Base-by-base conservation (phyloP, 2,329 filamentous ascomycete genomes). In the Botryotinia narcissicola region DNA sequence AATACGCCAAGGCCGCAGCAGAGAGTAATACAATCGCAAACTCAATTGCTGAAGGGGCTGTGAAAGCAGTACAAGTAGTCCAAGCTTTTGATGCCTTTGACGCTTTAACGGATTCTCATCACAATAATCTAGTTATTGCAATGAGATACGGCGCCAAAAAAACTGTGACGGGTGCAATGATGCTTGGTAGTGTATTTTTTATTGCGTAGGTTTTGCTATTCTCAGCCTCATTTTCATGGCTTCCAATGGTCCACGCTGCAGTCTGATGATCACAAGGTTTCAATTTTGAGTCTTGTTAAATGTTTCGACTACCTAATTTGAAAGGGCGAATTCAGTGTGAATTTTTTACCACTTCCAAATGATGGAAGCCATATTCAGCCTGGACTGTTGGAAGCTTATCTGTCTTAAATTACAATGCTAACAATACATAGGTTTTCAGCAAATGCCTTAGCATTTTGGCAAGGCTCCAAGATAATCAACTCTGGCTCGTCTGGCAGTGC, bases 81-180 rank as follows among this genome's bases (percentile, higher is more conserved):
- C 48, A 54, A 54, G 48, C 48, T 54, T 54, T 54, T 14, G 48
- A 54, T 54, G 48, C 48, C 4, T 54, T 54, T 54, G 48, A 54
- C n/a, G 48, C 48, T n/a, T 79, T 89, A 25, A 86, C 87, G 75
- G 79, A 81, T 20, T 85, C 85, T 69, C 88, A 88, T 73, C 80
- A 83, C 18, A 82, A 78, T 4, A 83, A 84, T 61, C 80, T 88
- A 5, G 82, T 81, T 46, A 78, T 80, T 14, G 83, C 86, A 2
- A 83, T 84, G 71, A 79, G 78, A 54, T 82, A 84, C 64, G 86
- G 84, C 3, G 79, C 86, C 70, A 85, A 86, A 73, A 89, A 88
- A 77, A 83, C 86, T 1, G 79, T 84, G 0, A 82, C 84, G 2
- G 82, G 48, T n/a, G 84, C 57, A 80, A 86, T 18, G 81, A 90